These are phyloP conservation scores for Saccharomyces hybrid DNA, from an alignment of 1,139 yeast genomes.

Conservation along the genomic window DNA sequence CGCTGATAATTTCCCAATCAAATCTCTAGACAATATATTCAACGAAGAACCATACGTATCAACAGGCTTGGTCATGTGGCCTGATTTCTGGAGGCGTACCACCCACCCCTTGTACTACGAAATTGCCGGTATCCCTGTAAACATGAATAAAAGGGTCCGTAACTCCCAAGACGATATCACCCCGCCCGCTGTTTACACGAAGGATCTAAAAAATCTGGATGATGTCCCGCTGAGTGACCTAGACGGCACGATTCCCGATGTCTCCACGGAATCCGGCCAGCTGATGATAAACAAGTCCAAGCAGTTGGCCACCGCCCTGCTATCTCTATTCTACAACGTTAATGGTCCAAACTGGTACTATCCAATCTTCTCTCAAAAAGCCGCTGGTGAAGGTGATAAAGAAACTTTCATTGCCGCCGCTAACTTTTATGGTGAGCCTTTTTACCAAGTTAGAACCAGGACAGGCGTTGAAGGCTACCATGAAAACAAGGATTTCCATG, in stretches of 20 bases:
- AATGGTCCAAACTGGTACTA: conserved; percentile 75
- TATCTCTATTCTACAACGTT: conserved; percentile 70
- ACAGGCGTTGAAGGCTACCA: conserved; percentile 30
- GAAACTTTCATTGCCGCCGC: conserved; percentile 84
- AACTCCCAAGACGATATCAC: conserved; percentile 35
- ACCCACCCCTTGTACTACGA: conserved; percentile 63
- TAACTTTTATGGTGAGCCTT: conserved; percentile 49
- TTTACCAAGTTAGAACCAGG: conserved; percentile 55
- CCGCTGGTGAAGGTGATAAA: conserved; percentile 87
- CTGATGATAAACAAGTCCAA: conserved; percentile 56
- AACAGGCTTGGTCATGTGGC: conserved; percentile 67
- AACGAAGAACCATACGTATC: conserved; percentile 45
- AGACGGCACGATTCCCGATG: conserved; percentile 69
- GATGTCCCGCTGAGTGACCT: conserved; percentile 59
- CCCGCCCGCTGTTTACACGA: conserved; percentile 30
- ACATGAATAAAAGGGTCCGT: conserved; percentile 37
- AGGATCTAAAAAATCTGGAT: conserved; percentile 24
- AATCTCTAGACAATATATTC: conserved; percentile 48
- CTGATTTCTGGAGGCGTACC: conserved; percentile 75
- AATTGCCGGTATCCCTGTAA: conserved; percentile 48
- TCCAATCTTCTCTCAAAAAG: conserved; percentile 79
- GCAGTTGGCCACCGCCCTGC: conserved; percentile 56
- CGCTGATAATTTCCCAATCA: conserved; percentile 66
- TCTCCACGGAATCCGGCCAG: conserved; percentile 79
- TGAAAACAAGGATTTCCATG: conserved; percentile 22